Evolutionary conservation across 1,284 basidiomycete species (phyloP).

Genomic region (Lentinus polychrous): DNA sequence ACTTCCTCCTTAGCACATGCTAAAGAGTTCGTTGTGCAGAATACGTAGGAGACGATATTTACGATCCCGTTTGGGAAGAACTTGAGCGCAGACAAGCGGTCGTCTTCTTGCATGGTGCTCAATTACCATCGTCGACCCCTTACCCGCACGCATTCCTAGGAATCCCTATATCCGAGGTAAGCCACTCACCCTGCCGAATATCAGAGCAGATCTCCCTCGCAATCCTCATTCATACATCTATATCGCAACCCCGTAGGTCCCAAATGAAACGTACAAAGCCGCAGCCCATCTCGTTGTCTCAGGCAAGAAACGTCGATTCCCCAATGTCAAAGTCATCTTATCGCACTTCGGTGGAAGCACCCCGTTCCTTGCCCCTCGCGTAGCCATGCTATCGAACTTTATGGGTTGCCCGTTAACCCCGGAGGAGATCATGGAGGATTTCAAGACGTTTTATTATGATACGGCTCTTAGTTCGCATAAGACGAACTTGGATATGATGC

Average conservation of each 20-base stretch:
- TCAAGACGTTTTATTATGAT: conserved; percentile 64
- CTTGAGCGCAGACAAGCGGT: conserved; percentile 48
- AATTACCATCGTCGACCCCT: conserved; percentile 55
- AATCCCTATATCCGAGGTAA: conserved; percentile 61
- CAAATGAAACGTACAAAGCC: conserved; percentile 73
- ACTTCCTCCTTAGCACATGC: not conserved
- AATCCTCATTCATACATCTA: not conserved
- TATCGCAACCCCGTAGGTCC: conserved; percentile 39
- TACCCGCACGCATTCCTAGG: conserved; percentile 55
- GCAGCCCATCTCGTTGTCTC: conserved; percentile 68
- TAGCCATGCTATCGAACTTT: conserved; percentile 54
- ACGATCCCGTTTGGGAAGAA: conserved; percentile 60
- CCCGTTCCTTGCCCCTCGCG: conserved; percentile 54
- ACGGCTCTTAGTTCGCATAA: conserved; percentile 56
- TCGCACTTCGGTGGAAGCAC: conserved; percentile 63
- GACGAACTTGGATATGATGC: conserved; percentile 40
- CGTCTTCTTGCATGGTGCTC: conserved; percentile 66
- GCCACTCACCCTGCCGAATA: not conserved
- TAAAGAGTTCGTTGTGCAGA: conserved; percentile 27
- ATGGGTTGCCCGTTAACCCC: conserved; percentile 58
- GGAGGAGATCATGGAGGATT: conserved; percentile 58
- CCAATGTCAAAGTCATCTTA: conserved; percentile 53
- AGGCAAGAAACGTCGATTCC: conserved; percentile 55
- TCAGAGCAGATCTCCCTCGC: too few relatives aligned
- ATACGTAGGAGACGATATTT: conserved; percentile 57